Percentiles rank a stretch among this genome's conserved stretches.
These are phyloP conservation scores for Pisolithus albus DNA, from an alignment of 768 basidiomycete genomes.

Conservation along the genomic window DNA sequence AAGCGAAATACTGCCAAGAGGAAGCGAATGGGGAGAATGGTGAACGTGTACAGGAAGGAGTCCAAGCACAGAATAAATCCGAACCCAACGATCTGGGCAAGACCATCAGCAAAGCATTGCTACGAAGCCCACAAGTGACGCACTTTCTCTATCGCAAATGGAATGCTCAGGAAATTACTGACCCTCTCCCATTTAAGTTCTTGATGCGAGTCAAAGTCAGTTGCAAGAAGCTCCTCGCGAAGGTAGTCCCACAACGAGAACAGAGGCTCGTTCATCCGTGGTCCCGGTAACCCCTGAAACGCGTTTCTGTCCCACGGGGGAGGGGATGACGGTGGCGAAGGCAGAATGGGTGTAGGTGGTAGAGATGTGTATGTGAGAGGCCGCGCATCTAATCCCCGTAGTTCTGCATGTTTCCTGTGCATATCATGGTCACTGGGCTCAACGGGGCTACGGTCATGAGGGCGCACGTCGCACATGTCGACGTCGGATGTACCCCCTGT, in stretches of 20 bases:
- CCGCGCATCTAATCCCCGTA: slow-evolving; percentile 12
- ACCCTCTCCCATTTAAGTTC: slow-evolving; percentile 95
- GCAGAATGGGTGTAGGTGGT: slow-evolving; percentile 63
- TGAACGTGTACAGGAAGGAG: slow-evolving; percentile 96
- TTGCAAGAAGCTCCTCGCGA: slow-evolving; percentile 78
- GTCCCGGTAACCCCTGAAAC: slow-evolving; percentile 5
- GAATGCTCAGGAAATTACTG: slow-evolving; percentile 90
- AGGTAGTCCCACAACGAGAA: slow-evolving; percentile 93
- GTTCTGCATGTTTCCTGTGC: slow-evolving; percentile 4
- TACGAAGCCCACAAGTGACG: slow-evolving; percentile 4
- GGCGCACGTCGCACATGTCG: background rate
- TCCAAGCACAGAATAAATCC: slow-evolving; percentile 93
- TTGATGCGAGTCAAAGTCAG: slow-evolving; percentile 92
- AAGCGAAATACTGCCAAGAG: slow-evolving; percentile 56
- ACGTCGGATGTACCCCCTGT: background rate
- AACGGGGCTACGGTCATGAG: background rate
- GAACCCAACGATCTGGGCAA: slow-evolving; percentile 74
- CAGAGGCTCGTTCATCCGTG: slow-evolving; percentile 33
- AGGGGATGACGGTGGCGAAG: slow-evolving; percentile 34
- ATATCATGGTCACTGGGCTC: background rate
- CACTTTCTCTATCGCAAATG: slow-evolving; percentile 90
- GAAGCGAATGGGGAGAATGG: slow-evolving; percentile 90
- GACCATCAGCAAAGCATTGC: slow-evolving; percentile 3
- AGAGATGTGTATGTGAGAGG: slow-evolving; percentile 64
- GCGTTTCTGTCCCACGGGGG: slow-evolving; percentile 13